Conservation (phyloP, 2,329 filamentous ascomycete species). For the Chaetomium globosum region DNA sequence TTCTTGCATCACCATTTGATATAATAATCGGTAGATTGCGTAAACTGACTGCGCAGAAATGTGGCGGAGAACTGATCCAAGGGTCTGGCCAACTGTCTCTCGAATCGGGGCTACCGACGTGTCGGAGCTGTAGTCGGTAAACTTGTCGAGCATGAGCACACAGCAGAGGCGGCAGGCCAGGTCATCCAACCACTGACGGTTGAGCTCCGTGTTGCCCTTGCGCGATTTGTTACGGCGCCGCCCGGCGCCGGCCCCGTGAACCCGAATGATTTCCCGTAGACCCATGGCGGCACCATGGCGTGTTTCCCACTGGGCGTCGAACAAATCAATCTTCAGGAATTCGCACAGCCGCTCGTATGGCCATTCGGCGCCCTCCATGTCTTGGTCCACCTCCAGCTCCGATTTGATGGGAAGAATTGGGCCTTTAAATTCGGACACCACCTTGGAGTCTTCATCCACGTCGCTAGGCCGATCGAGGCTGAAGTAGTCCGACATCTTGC, state of each 20-base stretch:
- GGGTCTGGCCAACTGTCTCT: conserved; percentile 90
- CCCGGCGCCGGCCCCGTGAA: conserved; percentile 89
- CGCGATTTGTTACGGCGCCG: conserved; percentile 70
- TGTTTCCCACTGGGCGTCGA: conserved; percentile 92
- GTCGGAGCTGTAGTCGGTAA: conserved; percentile 96
- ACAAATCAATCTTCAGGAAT: conserved; percentile 89
- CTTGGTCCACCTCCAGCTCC: conserved; percentile 75
- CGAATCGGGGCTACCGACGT: conserved; percentile 95
- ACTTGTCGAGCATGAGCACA: conserved; percentile 95
- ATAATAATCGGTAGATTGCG: conserved; percentile 79
- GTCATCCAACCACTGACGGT: conserved; percentile 88
- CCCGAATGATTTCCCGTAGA: conserved; percentile 83
- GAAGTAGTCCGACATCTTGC: conserved; percentile 80
- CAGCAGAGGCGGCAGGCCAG: conserved; percentile 92
- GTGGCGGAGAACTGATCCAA: conserved; percentile 86
- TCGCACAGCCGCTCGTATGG: conserved; percentile 93
- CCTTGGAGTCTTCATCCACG: conserved; percentile 85
- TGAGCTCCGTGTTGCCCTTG: conserved; percentile 75
- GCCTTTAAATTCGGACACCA: conserved; percentile 95
- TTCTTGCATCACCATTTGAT: conserved; percentile 88
- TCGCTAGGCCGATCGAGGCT: conserved; percentile 77
- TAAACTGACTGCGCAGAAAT: conserved; percentile 78
- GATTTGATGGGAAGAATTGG: conserved; percentile 79
- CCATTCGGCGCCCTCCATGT: conserved; percentile 82
- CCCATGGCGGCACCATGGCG: conserved; percentile 96